Evolutionary conservation across 2,329 filamentous ascomycete species (phyloP).

Genomic region (Colletotrichum lini): DNA sequence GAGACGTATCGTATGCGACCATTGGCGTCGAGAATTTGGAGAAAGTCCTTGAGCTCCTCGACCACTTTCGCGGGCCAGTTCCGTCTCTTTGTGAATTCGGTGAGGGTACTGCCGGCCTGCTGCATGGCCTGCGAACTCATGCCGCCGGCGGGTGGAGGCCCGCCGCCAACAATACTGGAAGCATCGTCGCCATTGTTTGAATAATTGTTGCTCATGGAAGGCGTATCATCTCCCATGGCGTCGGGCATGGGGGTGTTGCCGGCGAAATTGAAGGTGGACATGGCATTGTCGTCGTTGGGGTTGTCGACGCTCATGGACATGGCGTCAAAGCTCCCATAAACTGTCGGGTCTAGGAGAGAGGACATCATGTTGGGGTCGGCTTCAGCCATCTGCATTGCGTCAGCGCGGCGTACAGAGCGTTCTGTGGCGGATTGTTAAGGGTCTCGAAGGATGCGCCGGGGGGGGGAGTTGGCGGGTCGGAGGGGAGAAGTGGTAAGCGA

Average conservation of each 20-base stretch:
- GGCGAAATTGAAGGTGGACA: conserved; percentile 45
- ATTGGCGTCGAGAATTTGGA: conserved; percentile 89
- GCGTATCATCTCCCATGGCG: conserved; percentile 35
- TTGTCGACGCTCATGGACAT: conserved; percentile 62
- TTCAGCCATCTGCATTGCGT: conserved; percentile 46
- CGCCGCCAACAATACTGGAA: conserved; percentile 55
- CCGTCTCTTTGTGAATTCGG: conserved; percentile 72
- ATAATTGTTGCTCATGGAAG: conserved; percentile 36
- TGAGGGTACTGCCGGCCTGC: conserved; percentile 61
- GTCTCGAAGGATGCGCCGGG: conserved; percentile 23
- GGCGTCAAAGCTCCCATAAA: conserved; percentile 53
- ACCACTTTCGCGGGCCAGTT: conserved; percentile 92
- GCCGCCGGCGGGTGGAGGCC: conserved; percentile 58
- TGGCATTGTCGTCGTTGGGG: conserved; percentile 47
- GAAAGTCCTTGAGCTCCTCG: conserved; percentile 89
- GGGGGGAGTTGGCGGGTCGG: conserved; percentile 24
- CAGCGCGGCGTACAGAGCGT: conserved; percentile 26
- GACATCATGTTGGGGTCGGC: conserved; percentile 58
- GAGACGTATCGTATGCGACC: conserved; percentile 90
- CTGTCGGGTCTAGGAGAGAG: conserved; percentile 59
- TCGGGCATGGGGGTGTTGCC: conserved; percentile 47
- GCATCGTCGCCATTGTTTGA: conserved; percentile 39
- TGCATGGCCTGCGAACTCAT: conserved; percentile 50
- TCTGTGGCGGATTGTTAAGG: conserved; percentile 17
- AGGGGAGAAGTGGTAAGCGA: conserved; percentile 26